A percentile compares a stretch with the other conserved stretches of the same genome.
phyloP scores from a whole-genome alignment of 139 green algal genomes.

The Closterium sp. region DNA sequence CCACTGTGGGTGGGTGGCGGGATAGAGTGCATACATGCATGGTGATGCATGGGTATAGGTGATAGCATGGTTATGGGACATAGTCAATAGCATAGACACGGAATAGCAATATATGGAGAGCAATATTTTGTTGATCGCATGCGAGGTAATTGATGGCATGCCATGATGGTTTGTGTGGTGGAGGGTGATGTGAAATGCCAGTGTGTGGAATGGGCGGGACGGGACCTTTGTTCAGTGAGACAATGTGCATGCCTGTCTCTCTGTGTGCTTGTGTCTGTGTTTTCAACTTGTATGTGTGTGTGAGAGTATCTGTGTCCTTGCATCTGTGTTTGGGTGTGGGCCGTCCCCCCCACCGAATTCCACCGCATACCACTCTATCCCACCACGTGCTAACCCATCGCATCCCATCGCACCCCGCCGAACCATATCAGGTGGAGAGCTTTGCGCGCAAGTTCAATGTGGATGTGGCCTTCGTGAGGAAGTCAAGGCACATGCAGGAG shows the following conservation, averaged over 20 bases:
- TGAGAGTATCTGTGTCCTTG: background rate
- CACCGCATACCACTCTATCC: background rate
- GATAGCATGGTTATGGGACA: no score
- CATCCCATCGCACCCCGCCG: background rate
- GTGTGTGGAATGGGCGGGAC: no score
- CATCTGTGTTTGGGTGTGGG: background rate
- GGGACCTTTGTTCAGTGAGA: no score
- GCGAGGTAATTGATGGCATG: no score
- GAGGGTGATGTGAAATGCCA: background rate
- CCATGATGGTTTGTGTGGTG: background rate
- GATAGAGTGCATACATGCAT: background rate
- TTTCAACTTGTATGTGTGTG: no score
- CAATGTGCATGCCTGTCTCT: background rate
- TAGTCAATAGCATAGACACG: no score
- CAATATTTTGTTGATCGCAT: no score
- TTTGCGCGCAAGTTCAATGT: slow-evolving; percentile 29
- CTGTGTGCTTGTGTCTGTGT: background rate
- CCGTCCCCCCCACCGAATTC: background rate
- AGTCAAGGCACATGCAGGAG: slow-evolving; percentile 4
- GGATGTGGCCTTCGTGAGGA: slow-evolving; percentile 33
- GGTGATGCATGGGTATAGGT: no score
- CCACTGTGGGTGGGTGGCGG: slow-evolving; percentile 32
- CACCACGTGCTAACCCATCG: no score
- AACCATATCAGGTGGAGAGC: slow-evolving; percentile 15
- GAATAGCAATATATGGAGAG: no score